Base-by-base conservation (phyloP, 352 stramenopile genomes). In the Phytophthora multivora region DNA sequence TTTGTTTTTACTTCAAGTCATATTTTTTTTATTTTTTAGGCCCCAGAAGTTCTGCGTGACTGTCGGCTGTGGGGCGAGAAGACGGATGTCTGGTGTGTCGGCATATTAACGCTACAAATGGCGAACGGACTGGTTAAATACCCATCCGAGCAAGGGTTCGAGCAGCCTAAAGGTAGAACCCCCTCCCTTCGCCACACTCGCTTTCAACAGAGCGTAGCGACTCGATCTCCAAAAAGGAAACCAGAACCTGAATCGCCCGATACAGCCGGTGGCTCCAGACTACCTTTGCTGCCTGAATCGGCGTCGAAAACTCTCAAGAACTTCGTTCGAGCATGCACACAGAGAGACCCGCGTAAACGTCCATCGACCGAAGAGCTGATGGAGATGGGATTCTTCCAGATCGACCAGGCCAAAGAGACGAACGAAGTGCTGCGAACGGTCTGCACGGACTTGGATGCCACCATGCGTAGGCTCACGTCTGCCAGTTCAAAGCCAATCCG, bases 31-130 rank as follows among this genome's bases (percentile, higher is more conserved):
- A 26, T 21, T 18, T 4, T 45, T 13, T 19, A 79, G 75, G 48
- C 73, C 1, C 70, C 73, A 16, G 70, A 80, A 28, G 47, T 51
- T 12, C 48, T 73, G 39, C 66, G 48, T 1, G 46, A 67, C n/a
- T 39, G 12, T 26, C 28, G 23, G 0, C 15, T 51, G 11, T 71
- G 51, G 46, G 46, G 61, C 2, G 66, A 58, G n/a, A 83, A 80
- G 52, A 69, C 63, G 0, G 82, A 91, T 11, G 60, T 91, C 2
- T 91, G 82, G 82, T 42, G 57, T 26, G 53, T 91, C 3, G 82
- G 82, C 5, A 59, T 89, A 16, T 41, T 91, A 5, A 72, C 73
- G 5, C 54, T 86, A 9, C 80, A 90, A 57, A 89, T 89, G 80
- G 61, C 51, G 8, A 68, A 71, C 3, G 69, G 63, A 2, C 6